Percentiles rank a stretch among this genome's conserved stretches.
These are phyloP conservation scores for Epichloe bromicola DNA, from an alignment of 2,329 filamentous ascomycete genomes.

Conservation along the genomic window DNA sequence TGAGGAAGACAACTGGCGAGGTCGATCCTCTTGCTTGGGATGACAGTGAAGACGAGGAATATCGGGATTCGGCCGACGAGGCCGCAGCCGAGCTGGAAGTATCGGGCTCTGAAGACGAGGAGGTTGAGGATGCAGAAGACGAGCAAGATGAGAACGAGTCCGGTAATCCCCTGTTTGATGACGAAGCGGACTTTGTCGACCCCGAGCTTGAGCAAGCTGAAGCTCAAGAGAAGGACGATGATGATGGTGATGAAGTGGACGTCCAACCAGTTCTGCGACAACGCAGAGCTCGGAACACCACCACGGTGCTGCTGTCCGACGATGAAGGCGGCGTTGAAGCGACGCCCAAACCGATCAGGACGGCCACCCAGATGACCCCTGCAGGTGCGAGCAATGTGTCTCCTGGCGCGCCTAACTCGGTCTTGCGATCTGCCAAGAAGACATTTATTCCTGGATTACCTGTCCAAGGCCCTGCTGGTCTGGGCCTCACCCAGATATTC, in stretches of 20 bases:
- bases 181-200: conserved; percentile 24
- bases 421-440: conserved; percentile 56
- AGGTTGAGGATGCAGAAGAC: conserved; percentile 20
- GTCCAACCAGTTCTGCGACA: conserved; percentile 26
- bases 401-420: conserved; percentile 46
- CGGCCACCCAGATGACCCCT: conserved; percentile 27
- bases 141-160: conserved; percentile 16
- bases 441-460: conserved; percentile 57
- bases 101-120: conserved; percentile 32
- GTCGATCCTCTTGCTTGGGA: conserved; percentile 42
- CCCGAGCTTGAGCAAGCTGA: conserved; percentile 11
- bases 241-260: conserved; percentile 23
- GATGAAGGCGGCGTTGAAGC: conserved; percentile 36
- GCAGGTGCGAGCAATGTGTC: conserved; percentile 30
- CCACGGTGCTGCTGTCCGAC: conserved; percentile 46
- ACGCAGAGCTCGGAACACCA: conserved; percentile 37
- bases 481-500: conserved; percentile 83
- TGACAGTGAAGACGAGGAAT: conserved; percentile 42
- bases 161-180: conserved; percentile 23
- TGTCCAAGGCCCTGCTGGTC: conserved; percentile 43
- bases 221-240: conserved; percentile 22
- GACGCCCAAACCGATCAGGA: conserved; percentile 35
- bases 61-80: conserved; percentile 25
- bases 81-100: conserved; percentile 27
- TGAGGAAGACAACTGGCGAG: conserved; percentile 34